Percentiles rank a stretch among this genome's conserved stretches.
phyloP scores from a whole-genome alignment of 73 alveolate genomes.

The Symbiodinium natans region DNA sequence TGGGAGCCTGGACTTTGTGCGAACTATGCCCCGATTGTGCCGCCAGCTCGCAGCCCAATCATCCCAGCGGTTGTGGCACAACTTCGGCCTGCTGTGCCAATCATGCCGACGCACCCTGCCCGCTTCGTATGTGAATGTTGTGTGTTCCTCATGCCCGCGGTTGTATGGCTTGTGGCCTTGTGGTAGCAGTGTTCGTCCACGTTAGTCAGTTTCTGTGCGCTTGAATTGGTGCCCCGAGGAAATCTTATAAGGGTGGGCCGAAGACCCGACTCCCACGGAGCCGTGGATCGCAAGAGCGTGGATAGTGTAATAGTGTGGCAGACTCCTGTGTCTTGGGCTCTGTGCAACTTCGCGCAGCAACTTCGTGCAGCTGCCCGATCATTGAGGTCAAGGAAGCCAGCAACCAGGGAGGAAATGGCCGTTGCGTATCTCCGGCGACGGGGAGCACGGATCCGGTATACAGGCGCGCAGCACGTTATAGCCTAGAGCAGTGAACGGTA shows the following conservation, averaged over 20 bases:
- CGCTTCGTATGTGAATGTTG: too few relatives aligned
- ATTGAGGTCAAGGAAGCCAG: not conserved
- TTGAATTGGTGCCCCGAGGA: not conserved
- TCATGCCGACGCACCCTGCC: not conserved
- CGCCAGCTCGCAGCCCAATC: not conserved
- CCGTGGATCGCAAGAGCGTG: not conserved
- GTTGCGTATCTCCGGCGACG: not conserved
- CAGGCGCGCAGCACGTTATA: too few relatives aligned
- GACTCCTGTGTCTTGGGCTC: not conserved
- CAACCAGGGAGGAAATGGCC: not conserved
- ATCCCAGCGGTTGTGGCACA: not conserved
- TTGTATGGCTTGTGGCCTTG: too few relatives aligned
- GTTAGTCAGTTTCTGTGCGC: too few relatives aligned
- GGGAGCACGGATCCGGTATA: too few relatives aligned
- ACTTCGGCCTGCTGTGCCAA: not conserved
- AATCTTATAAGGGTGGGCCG: not conserved
- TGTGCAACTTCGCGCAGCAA: not conserved
- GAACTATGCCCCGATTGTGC: not conserved
- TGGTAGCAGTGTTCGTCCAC: too few relatives aligned
- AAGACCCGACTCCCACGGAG: not conserved
- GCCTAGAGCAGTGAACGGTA: too few relatives aligned
- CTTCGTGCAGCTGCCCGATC: too few relatives aligned
- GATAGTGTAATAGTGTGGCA: too few relatives aligned
- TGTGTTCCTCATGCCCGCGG: too few relatives aligned
- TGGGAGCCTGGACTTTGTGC: not conserved